Evolutionary conservation across 805 yeast species (phyloP).

Genomic region (Saturnispora kantuleensis): DNA sequence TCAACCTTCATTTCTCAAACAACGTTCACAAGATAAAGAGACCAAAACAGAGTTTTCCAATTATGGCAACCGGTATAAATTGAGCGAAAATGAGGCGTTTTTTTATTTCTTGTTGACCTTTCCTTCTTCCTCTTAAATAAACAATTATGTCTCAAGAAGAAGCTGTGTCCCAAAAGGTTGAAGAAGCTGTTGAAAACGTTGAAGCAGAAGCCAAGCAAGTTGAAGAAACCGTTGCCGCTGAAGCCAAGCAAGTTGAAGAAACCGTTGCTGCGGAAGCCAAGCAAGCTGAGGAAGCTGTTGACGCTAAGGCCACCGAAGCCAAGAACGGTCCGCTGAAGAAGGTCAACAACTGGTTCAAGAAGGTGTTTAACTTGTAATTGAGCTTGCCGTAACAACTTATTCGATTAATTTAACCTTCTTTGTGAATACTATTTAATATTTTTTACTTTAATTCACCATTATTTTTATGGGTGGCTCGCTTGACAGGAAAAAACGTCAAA

Average conservation of each 20-base stretch:
- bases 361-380: constrained; percentile 11
- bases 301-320: constrained; percentile 1
- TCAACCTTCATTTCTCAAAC: constrained; percentile 3
- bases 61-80: no score
- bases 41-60: no score
- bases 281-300: constrained; percentile 11
- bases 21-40: no score
- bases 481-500: no score
- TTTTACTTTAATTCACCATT: no score
- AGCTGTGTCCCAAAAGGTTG: constrained; percentile 15
- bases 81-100: background rate
- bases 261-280: constrained; percentile 9
- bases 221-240: constrained; percentile 8
- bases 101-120: constrained; percentile 4
- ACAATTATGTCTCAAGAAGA: constrained; percentile 3
- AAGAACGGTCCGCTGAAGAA: constrained; percentile 17
- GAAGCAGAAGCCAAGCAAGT: constrained; percentile 14
- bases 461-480: no score
- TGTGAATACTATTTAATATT: background rate
- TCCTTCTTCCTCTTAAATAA: background rate
- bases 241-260: constrained; percentile 11
- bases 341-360: constrained; percentile 23
- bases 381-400: background rate
- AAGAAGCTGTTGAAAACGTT: constrained; percentile 8
- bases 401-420: constrained; percentile 1